These are phyloP conservation scores for Ormosia emarginata DNA, from an alignment of 306 rosid species.

Conservation along the genomic window DNA sequence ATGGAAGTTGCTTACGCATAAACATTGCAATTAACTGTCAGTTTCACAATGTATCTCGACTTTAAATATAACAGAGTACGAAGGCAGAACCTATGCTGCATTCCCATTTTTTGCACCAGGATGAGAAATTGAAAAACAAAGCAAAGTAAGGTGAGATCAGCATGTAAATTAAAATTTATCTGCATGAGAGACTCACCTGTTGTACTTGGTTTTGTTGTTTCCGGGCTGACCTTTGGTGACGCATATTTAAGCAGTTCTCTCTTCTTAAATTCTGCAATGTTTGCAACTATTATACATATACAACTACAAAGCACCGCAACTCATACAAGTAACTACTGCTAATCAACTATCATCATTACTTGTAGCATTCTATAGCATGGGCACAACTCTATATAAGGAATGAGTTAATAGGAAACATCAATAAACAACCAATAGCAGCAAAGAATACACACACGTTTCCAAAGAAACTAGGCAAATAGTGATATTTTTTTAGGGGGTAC, in stretches of 20 bases:
- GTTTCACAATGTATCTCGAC: not conserved
- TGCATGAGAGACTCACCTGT: constrained; percentile 49
- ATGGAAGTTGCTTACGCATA: not conserved
- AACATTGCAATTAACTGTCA: not conserved
- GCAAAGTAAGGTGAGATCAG: constrained; percentile 1
- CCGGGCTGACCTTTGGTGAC: constrained; percentile 57
- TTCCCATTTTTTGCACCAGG: constrained; percentile 1
- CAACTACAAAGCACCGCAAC: not conserved
- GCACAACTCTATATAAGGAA: not conserved
- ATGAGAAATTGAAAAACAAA: not conserved
- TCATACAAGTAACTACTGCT: constrained; percentile 5
- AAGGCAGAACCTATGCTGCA: not conserved
- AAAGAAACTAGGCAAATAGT: not conserved
- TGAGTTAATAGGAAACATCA: not conserved
- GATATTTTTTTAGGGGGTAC: not conserved
- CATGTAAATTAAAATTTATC: not conserved
- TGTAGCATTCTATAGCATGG: not conserved
- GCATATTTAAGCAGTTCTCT: constrained; percentile 62
- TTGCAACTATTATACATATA: constrained; percentile 23
- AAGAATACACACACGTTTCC: not conserved
- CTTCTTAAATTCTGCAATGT: constrained; percentile 77
- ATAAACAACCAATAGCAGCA: not conserved
- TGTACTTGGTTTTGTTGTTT: constrained; percentile 32
- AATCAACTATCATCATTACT: not conserved
- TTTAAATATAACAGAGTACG: not conserved